Conservation (phyloP, 768 basidiomycete species). For the Neoboletus magnificus region DNA sequence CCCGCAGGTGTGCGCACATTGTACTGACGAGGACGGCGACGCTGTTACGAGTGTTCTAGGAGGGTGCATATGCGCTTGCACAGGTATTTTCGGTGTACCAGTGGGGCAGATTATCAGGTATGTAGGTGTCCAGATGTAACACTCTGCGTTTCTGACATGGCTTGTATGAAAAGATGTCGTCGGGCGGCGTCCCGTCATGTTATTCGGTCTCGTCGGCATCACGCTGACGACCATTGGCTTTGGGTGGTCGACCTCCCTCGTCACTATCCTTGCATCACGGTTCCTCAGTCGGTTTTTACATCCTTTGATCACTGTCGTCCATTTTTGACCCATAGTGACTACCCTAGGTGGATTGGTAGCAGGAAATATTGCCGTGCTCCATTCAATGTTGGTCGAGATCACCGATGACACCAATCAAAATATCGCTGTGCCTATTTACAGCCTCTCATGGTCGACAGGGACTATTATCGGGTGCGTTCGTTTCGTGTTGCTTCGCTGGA, state of each 20-base stretch:
- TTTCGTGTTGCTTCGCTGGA: not conserved
- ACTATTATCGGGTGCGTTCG: not conserved
- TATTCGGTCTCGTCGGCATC: not conserved
- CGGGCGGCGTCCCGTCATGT: constrained; percentile 3
- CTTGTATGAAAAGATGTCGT: not conserved
- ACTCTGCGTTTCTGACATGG: not conserved
- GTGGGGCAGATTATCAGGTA: constrained; percentile 7
- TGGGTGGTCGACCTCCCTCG: constrained; percentile 11
- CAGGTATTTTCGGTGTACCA: constrained; percentile 6
- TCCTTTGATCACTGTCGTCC: not conserved
- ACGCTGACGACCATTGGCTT: constrained; percentile 2
- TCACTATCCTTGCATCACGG: constrained; percentile 1
- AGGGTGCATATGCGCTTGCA: constrained; percentile 2
- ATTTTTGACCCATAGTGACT: not conserved
- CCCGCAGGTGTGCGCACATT: not conserved
- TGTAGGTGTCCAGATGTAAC: not conserved
- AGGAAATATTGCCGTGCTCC: constrained; percentile 9
- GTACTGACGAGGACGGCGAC: not conserved
- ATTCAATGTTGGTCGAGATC: constrained; percentile 9
- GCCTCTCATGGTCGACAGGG: constrained; percentile 6
- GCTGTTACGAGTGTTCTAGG: not conserved
- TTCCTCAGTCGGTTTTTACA: not conserved
- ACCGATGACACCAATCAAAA: constrained; percentile 14
- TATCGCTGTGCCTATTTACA: constrained; percentile 11
- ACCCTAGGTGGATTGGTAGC: constrained; percentile 7